Evolutionary conservation across 2,329 filamentous ascomycete genomes (phyloP), one percentile per base, ranked within the genome.

Genomic region (Pyrenophora seminiperda): DNA sequence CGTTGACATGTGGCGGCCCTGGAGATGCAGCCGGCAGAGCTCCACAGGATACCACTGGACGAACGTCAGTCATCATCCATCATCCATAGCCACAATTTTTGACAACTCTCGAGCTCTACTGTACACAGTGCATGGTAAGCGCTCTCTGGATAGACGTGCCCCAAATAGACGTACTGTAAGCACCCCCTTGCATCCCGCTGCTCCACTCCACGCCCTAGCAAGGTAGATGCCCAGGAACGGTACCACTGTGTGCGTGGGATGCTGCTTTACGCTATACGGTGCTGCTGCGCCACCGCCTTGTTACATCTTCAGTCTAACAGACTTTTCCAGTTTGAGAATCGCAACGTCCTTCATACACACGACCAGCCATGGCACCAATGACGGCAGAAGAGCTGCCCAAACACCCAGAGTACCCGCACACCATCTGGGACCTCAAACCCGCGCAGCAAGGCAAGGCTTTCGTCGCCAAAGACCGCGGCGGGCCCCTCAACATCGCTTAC

Each of bases 401-500:
- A 33, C 86, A 89, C 63, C 86, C 87, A 0, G 84, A 89, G 40
- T 92, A 83, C 62, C 75, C 80, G 3, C 81, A 87, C 39, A 81
- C 83, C 1, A 77, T 85, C 71, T 92, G 87, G 87, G 77, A 82
- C 20, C 81, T 95, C 17, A 80, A 85, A 61, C 86, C 90, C 4
- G 80, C 84, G 39, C 77, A 78, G 32, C 78, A 81, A 41, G 90
- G 86, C 4, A 80, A 79, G 34, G 66, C 83, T 5, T 73, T 82
- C 2, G 89, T 90, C 20, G 90, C 87, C n/a, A 77, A 81, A 47
- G 82, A 77, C 30, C 82, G 89, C 62, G 88, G 90, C 56, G 90
- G 89, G 2, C 90, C 90, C 15, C 77, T 95, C 58, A 81, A 88
- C 37, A 84, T 96, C 43, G 79, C 83, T 44, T 95, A 89, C 80